Base-by-base conservation (phyloP, 2,329 filamentous ascomycete genomes). In the Epichloe sibirici region DNA sequence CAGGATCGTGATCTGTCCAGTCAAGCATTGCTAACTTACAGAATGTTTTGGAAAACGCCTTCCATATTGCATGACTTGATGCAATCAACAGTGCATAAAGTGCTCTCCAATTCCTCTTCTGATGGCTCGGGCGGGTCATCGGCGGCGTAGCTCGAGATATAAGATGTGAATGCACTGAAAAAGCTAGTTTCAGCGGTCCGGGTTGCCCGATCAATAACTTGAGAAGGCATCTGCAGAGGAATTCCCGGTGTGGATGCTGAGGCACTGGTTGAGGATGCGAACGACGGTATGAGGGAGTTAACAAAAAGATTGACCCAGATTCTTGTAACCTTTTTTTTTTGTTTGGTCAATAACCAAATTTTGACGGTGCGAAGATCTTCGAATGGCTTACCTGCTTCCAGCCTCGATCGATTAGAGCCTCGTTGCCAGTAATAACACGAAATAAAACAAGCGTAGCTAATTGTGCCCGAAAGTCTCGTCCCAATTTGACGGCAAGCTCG, bases 81-180 rank as follows among this genome's bases (percentile, higher is more conserved):
- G 62, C 91, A 98, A 65, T 97, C 93, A 3, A 96, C 87, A 1
- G 93, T 91, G 65, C 88, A 93, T 9, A 98, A 74, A 0, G 93
- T 97, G 64, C 93, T 95, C 63, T 98, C 93, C 34, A 98, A 77
- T 66, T 98, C 93, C 65, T 97, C 91, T 58, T 97, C 90, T 1
- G 93, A 97, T 2, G 93, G 93, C 70, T 98, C 93, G 0, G 93
- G 93, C 12, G 93, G 93, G 63, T 98, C 93, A 67, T 97, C 93
- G 11, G 93, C 94, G 43, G 94, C 93, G 66, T 98, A 97, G 66
- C 91, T 97, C n/a, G 90, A 95, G 35, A 98, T 90, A 63, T 97
- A 98, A 5, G 88, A 95, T 0, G 91, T 94, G 62, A 98, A 88
- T 1, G 91, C 90, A 4, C 90, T 95, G 65, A 98, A 90, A 48